Percentiles rank a stretch among this genome's conserved stretches.
Conservation (phyloP, 2,329 filamentous ascomycete genomes). For the Alternaria burnsii region DNA sequence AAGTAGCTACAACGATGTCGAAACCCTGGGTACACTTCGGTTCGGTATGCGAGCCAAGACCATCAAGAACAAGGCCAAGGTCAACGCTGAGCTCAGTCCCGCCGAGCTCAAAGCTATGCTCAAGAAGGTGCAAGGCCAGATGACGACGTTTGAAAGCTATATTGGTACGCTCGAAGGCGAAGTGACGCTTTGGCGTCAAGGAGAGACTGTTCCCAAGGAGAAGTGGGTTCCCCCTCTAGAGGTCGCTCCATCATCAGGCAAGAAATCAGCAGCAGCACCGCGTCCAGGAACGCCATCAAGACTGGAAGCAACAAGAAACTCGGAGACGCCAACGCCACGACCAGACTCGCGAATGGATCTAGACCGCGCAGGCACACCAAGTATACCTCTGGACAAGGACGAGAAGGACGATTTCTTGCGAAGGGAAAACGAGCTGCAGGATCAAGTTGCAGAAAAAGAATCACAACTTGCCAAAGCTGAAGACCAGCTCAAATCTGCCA, state of each 20-base stretch:
- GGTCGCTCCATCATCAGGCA: slow-evolving; percentile 60
- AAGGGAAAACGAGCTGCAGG: slow-evolving; percentile 95
- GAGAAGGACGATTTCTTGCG: slow-evolving; percentile 95
- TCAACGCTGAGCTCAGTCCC: slow-evolving; percentile 97
- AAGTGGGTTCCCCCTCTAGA: slow-evolving; percentile 78
- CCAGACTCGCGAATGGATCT: slow-evolving; percentile 72
- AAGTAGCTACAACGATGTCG: slow-evolving; percentile 95
- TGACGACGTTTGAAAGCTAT: slow-evolving; percentile 88
- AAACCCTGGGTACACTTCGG: slow-evolving; percentile 89
- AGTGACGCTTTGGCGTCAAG: slow-evolving; percentile 84
- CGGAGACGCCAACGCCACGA: slow-evolving; percentile 52
- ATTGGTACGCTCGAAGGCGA: slow-evolving; percentile 85
- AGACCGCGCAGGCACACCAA: slow-evolving; percentile 87
- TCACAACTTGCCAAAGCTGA: slow-evolving; percentile 80
- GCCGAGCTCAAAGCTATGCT: slow-evolving; percentile 92
- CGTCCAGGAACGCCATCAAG: slow-evolving; percentile 69
- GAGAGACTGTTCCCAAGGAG: slow-evolving; percentile 88
- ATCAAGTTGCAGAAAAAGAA: slow-evolving; percentile 94
- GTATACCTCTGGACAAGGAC: slow-evolving; percentile 89
- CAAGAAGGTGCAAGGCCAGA: slow-evolving; percentile 89
- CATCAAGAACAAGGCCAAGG: slow-evolving; percentile 99
- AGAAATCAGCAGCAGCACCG: slow-evolving; percentile 59
- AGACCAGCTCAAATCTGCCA: slow-evolving; percentile 80
- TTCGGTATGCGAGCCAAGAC: slow-evolving; percentile 97
- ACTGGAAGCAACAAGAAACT: slow-evolving; percentile 58